phyloP scores from a whole-genome alignment of 2,329 filamentous ascomycete genomes.

The Venturia asperata region DNA sequence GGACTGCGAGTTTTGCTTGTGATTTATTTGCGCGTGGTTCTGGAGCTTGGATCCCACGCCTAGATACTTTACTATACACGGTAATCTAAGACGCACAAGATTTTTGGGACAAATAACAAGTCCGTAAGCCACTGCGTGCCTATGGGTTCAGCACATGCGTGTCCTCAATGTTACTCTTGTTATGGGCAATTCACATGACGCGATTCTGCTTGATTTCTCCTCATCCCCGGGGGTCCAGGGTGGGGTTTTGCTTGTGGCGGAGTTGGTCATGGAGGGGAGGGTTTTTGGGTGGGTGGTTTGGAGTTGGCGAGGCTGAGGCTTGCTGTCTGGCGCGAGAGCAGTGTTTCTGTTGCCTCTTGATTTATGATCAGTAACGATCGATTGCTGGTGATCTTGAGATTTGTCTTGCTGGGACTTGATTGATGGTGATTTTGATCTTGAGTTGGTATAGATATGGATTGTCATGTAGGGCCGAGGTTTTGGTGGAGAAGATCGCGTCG shows the following conservation, averaged over 20 bases:
- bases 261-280: neutral
- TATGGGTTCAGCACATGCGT: neutral
- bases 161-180: neutral
- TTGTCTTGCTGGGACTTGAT: neutral
- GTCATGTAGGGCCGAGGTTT: neutral
- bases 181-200: neutral
- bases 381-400: neutral
- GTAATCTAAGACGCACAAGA: neutral
- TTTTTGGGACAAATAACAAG: neutral
- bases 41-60: no score
- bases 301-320: neutral
- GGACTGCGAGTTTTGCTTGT: neutral
- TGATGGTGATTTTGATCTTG: neutral
- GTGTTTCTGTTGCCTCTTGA: no score
- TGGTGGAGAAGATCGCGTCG: neutral
- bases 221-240: neutral
- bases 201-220: no score
- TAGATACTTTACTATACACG: neutral
- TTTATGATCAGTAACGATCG: neutral
- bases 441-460: neutral
- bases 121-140: neutral
- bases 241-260: conserved; percentile 1
- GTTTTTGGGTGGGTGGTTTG: conserved; percentile 3
- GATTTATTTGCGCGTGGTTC: neutral
- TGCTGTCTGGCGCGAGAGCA: no score